phyloP scores from a whole-genome alignment of 805 yeast species.

The Ogataea paraovalis region DNA sequence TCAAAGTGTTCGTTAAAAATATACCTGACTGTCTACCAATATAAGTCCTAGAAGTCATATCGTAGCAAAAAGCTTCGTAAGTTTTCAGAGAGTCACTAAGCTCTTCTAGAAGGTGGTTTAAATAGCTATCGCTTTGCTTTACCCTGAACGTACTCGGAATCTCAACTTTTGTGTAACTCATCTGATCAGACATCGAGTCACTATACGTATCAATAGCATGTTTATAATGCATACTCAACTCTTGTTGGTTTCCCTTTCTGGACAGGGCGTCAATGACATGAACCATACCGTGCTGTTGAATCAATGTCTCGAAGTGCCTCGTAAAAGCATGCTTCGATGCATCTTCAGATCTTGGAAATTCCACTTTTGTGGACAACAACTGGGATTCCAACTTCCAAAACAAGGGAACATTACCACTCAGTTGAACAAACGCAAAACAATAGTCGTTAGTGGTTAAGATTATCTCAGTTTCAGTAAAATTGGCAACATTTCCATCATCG shows the following conservation, averaged over 20 bases:
- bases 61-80: slow-evolving; percentile 44
- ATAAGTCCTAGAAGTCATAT: slow-evolving; percentile 31
- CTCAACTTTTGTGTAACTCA: slow-evolving; percentile 35
- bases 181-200: slow-evolving; percentile 11
- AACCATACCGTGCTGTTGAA: slow-evolving; percentile 46
- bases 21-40: slow-evolving; percentile 49
- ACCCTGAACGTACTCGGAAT: slow-evolving; percentile 33
- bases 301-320: slow-evolving; percentile 45
- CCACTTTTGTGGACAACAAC: slow-evolving; percentile 40
- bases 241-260: slow-evolving; percentile 40
- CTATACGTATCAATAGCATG: slow-evolving; percentile 21
- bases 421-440: slow-evolving; percentile 41
- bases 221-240: slow-evolving; percentile 37
- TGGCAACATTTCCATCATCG: slow-evolving; percentile 50
- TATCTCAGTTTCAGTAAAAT: slow-evolving; percentile 50
- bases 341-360: slow-evolving; percentile 48
- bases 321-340: slow-evolving; percentile 50
- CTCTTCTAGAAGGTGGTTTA: slow-evolving; percentile 17
- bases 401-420: slow-evolving; percentile 53
- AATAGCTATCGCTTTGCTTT: slow-evolving; percentile 26
- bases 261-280: slow-evolving; percentile 48
- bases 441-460: slow-evolving; percentile 39
- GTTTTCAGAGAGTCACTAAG: slow-evolving; percentile 33
- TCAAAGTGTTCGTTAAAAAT: slow-evolving; percentile 47
- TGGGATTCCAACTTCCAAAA: slow-evolving; percentile 50